Conservation (phyloP, 2,329 filamentous ascomycete genomes). For the Botryosphaeria agaves region DNA sequence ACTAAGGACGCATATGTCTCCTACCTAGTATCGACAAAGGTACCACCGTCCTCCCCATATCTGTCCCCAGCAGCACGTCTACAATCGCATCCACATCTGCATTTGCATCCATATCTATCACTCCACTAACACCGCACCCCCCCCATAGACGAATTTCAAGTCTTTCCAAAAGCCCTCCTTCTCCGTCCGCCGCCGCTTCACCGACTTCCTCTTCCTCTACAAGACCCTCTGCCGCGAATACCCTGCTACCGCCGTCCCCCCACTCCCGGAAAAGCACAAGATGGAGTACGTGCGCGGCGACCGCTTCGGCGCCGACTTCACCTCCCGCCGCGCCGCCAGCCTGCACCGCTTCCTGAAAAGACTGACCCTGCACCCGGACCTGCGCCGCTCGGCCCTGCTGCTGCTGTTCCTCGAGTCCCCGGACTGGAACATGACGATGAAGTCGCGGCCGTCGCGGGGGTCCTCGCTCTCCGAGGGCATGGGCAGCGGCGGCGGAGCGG, state of each 20-base stretch:
- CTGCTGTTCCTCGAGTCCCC: conserved; percentile 80
- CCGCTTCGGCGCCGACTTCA: conserved; percentile 89
- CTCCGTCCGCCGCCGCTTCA: conserved; percentile 76
- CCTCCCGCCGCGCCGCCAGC: conserved; percentile 69
- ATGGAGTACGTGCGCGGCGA: conserved; percentile 98
- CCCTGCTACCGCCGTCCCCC: conserved; percentile 80
- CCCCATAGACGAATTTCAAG: conserved; percentile 67
- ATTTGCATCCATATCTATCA: too few relatives aligned
- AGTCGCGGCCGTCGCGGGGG: conserved; percentile 50
- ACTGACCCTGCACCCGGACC: conserved; percentile 70
- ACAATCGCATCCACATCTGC: conserved; percentile 9
- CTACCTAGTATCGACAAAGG: conserved; percentile 82
- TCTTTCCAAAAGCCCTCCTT: conserved; percentile 75
- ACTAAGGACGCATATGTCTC: conserved; percentile 95
- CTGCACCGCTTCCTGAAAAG: conserved; percentile 81
- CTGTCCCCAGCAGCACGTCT: conserved; percentile 1
- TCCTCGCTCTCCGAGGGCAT: conserved; percentile 29
- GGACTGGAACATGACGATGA: conserved; percentile 97
- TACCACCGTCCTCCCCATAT: conserved; percentile 22
- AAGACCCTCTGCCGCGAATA: conserved; percentile 79
- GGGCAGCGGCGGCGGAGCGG: conserved; percentile 21
- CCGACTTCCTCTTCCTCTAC: conserved; percentile 93
- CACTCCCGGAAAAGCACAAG: conserved; percentile 94
- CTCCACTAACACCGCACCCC: not conserved
- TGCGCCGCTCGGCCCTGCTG: conserved; percentile 67